phyloP scores from a whole-genome alignment of 2,329 filamentous ascomycete species.

The Fusarium secorum region DNA sequence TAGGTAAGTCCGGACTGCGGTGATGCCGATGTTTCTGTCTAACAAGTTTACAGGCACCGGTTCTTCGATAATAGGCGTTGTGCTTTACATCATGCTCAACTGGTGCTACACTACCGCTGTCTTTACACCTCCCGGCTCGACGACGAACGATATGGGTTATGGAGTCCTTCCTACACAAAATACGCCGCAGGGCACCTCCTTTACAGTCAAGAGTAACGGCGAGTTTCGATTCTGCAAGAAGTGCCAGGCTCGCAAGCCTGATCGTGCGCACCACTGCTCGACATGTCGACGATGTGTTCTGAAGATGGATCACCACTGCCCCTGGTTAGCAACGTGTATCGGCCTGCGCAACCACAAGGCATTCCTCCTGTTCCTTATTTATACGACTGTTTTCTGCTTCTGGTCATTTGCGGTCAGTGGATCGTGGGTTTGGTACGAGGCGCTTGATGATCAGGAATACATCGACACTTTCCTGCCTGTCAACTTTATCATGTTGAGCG shows the following conservation, averaged over 20 bases:
- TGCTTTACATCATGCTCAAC: conserved; percentile 81
- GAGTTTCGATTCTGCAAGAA: conserved; percentile 95
- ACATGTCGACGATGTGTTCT: conserved; percentile 93
- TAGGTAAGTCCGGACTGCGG: conserved; percentile 56
- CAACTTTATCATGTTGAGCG: conserved; percentile 87
- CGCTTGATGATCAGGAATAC: conserved; percentile 75
- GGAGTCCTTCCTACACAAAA: conserved; percentile 79
- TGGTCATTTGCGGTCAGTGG: conserved; percentile 79
- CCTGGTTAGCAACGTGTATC: conserved; percentile 96
- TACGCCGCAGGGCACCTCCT: conserved; percentile 68
- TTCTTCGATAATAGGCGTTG: conserved; percentile 69
- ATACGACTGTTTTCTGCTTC: conserved; percentile 87
- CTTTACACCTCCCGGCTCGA: conserved; percentile 86
- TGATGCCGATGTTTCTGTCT: background rate
- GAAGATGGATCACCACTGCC: conserved; percentile 99
- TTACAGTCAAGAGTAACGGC: conserved; percentile 93
- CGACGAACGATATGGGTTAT: conserved; percentile 73
- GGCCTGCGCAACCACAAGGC: conserved; percentile 95
- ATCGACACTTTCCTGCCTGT: conserved; percentile 82
- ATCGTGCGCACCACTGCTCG: conserved; percentile 95
- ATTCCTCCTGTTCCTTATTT: conserved; percentile 90
- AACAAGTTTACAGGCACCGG: conserved; percentile 53
- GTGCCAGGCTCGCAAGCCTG: conserved; percentile 92
- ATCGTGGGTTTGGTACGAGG: conserved; percentile 85
- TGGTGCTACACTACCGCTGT: conserved; percentile 92